phyloP scores from a whole-genome alignment of 2,329 filamentous ascomycete species.

The Cytospora mali region DNA sequence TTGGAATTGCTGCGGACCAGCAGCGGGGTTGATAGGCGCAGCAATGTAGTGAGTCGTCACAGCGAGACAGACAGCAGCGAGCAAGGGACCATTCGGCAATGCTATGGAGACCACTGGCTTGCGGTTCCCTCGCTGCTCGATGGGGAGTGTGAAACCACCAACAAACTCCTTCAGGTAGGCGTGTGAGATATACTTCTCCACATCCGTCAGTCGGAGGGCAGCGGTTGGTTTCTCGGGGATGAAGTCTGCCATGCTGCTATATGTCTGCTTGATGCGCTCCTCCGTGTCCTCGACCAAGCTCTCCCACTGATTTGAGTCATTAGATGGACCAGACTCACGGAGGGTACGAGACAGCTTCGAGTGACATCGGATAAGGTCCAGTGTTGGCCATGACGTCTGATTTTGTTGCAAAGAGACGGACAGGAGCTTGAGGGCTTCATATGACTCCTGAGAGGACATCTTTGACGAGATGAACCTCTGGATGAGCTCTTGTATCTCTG shows the following conservation, averaged over 20 bases:
- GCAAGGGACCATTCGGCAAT: slow-evolving; percentile 29
- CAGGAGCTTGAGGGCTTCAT: slow-evolving; percentile 11
- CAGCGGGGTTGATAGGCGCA: slow-evolving; percentile 28
- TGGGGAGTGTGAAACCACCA: slow-evolving; percentile 13
- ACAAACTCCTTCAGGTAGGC: slow-evolving; percentile 17
- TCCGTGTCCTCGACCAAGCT: slow-evolving; percentile 12
- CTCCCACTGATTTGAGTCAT: neutral
- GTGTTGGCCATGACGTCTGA: slow-evolving; percentile 11
- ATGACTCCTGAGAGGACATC: slow-evolving; percentile 16
- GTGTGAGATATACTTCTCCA: slow-evolving; percentile 19
- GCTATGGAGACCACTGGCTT: slow-evolving; percentile 29
- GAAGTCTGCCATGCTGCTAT: slow-evolving; percentile 24
- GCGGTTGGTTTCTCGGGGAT: slow-evolving; percentile 14
- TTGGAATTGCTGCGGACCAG: slow-evolving; percentile 28
- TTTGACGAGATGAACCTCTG: slow-evolving; percentile 1
- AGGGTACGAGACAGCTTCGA: slow-evolving; percentile 16
- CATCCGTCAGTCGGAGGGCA: slow-evolving; percentile 15
- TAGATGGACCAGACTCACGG: slow-evolving; percentile 10
- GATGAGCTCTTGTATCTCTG: neutral
- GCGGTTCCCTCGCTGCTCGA: neutral
- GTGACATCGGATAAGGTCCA: slow-evolving; percentile 22
- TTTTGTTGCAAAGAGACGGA: slow-evolving; percentile 14
- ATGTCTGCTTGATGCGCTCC: slow-evolving; percentile 23
- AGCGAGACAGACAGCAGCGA: slow-evolving; percentile 30
- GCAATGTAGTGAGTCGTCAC: slow-evolving; percentile 30